Evolutionary conservation across 345 rosid genomes (phyloP).

Genomic region (Bruguiera gymnorhiza): DNA sequence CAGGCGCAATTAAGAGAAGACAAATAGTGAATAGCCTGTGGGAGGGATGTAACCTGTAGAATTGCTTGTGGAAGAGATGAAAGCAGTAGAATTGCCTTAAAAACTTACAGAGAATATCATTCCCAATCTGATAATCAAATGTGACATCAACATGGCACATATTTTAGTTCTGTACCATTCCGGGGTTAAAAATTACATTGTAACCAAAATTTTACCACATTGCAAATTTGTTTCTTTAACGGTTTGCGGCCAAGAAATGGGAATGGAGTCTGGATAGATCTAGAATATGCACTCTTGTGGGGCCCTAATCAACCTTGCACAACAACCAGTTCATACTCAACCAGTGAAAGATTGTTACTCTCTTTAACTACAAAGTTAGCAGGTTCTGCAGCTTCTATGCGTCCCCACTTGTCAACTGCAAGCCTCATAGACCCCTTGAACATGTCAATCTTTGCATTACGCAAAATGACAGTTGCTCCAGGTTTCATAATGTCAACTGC

Average conservation of each 20-base stretch:
- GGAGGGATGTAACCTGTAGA: background rate
- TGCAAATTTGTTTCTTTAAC: slow-evolving; percentile 17
- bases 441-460: slow-evolving; percentile 95
- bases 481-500: slow-evolving; percentile 74
- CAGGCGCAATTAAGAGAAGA: no score
- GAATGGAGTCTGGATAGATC: slow-evolving; percentile 20
- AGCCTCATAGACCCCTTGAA: slow-evolving; percentile 97
- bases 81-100: background rate
- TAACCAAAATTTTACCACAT: slow-evolving; percentile 14
- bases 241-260: slow-evolving; percentile 18
- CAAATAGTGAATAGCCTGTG: background rate
- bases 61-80: background rate
- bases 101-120: background rate
- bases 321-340: slow-evolving; percentile 82
- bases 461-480: slow-evolving; percentile 65
- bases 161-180: background rate
- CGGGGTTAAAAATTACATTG: slow-evolving; percentile 13
- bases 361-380: slow-evolving; percentile 56
- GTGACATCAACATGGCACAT: background rate
- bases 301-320: slow-evolving; percentile 46
- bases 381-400: slow-evolving; percentile 71
- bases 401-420: slow-evolving; percentile 97
- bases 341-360: slow-evolving; percentile 77
- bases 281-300: slow-evolving; percentile 31
- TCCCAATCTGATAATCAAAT: background rate